These are phyloP conservation scores for Graphiopsis chlorocephala DNA, from an alignment of 2,329 filamentous ascomycete species.

Conservation along the genomic window DNA sequence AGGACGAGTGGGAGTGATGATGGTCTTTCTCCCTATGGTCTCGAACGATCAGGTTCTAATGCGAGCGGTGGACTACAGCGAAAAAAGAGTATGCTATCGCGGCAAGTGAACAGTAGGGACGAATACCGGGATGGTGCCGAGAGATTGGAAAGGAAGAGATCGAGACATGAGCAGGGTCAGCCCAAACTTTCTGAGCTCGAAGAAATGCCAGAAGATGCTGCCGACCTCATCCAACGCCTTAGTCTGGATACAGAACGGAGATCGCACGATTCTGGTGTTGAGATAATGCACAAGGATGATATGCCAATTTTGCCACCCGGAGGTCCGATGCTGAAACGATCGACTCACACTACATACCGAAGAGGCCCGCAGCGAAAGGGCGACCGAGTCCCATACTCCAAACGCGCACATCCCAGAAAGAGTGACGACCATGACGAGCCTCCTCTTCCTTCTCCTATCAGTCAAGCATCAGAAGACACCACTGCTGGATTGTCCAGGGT, in stretches of 20 bases:
- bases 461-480: conserved; percentile 39
- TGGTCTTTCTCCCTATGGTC: conserved; percentile 58
- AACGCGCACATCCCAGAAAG: conserved; percentile 63
- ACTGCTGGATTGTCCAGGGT: conserved; percentile 59
- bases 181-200: conserved; percentile 66
- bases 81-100: conserved; percentile 94
- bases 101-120: conserved; percentile 76
- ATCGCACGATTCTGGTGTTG: conserved; percentile 35
- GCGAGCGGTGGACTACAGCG: conserved; percentile 61
- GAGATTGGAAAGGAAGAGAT: conserved; percentile 70
- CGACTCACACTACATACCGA: conserved; percentile 87
- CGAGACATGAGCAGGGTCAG: conserved; percentile 51
- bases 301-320: conserved; percentile 78
- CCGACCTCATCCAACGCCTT: conserved; percentile 67
- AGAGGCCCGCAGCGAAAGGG: conserved; percentile 81
- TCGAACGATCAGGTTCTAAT: conserved; percentile 53
- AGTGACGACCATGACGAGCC: conserved; percentile 57
- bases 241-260: conserved; percentile 50
- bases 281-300: conserved; percentile 58
- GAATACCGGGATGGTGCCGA: conserved; percentile 84
- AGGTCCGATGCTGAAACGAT: conserved; percentile 79
- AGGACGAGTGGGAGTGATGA: conserved; percentile 70
- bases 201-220: conserved; percentile 76
- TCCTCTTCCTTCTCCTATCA: conserved; percentile 47
- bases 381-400: conserved; percentile 71